Percentiles rank a stretch among this genome's conserved stretches.
Conservation (phyloP, 2,329 filamentous ascomycete genomes). For the Aspergillus viridinutans region DNA sequence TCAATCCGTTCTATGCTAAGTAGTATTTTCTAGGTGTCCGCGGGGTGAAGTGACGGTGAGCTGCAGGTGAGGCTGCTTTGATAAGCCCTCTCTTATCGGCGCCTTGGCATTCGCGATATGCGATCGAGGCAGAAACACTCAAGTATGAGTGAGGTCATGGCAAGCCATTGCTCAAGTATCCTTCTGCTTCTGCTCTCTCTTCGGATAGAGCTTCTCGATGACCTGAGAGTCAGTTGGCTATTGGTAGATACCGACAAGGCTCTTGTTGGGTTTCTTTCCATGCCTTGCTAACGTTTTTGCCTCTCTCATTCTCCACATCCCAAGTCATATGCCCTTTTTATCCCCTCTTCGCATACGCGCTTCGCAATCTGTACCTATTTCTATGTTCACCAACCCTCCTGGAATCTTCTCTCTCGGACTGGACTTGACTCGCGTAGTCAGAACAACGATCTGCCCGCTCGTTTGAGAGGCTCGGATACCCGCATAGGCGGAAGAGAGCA, state of each 20-base stretch:
- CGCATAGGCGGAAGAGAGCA: conserved; percentile 10
- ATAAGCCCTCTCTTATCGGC: conserved; percentile 24
- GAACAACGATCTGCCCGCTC: not conserved
- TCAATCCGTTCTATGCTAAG: not conserved
- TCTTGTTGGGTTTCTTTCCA: not conserved
- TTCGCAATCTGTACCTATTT: not conserved
- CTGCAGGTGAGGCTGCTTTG: conserved; percentile 1
- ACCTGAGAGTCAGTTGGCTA: not conserved
- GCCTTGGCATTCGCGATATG: conserved; percentile 8
- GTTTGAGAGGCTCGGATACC: conserved; percentile 9
- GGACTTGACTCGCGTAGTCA: not conserved
- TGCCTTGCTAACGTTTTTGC: not conserved
- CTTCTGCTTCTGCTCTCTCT: not conserved
- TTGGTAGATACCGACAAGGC: not conserved
- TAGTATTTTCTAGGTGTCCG: too few species aligned
- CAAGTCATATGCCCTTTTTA: not conserved
- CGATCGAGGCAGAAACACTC: not conserved
- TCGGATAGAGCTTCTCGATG: not conserved
- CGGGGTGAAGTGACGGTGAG: not conserved
- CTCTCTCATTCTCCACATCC: not conserved
- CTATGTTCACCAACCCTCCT: not conserved
- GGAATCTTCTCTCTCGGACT: not conserved
- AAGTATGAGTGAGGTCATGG: not conserved
- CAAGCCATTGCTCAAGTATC: not conserved
- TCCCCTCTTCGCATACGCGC: not conserved